Percentiles rank a stretch among this genome's conserved stretches.
Conservation (phyloP, 345 rosid genomes). For the Eucalyptus erythrocorys region DNA sequence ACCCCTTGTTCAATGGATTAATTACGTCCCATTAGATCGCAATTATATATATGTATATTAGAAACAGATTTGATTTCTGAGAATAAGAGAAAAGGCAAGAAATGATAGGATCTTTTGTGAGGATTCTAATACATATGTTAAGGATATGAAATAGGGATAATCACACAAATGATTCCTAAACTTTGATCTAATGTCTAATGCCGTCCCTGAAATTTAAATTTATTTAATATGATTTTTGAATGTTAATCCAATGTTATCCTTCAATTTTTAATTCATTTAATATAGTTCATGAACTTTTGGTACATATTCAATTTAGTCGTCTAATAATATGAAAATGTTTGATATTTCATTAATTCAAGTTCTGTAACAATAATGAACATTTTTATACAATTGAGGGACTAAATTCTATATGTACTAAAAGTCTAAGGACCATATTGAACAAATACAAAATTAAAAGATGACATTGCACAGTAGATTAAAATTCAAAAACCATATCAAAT, state of each 20-base stretch:
- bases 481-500: too few relatives aligned
- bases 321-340: background rate
- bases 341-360: background rate
- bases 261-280: too few relatives aligned
- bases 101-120: background rate
- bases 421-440: too few relatives aligned
- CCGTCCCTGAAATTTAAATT: background rate
- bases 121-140: background rate
- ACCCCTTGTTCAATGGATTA: background rate
- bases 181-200: too few relatives aligned
- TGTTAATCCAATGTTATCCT: too few relatives aligned
- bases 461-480: too few relatives aligned
- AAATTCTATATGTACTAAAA: too few relatives aligned
- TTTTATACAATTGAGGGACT: background rate
- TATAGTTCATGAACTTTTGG: background rate
- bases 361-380: too few relatives aligned
- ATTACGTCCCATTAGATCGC: background rate
- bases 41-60: background rate
- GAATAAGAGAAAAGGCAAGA: background rate
- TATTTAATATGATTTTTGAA: fast-evolving
- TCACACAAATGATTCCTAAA: background rate
- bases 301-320: background rate
- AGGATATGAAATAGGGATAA: background rate
- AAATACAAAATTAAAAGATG: background rate
- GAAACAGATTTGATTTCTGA: background rate